Percentiles rank a stretch among this genome's conserved stretches.
Conservation (phyloP, 78 protist genomes). For the Cavenderia fasciculata region DNA sequence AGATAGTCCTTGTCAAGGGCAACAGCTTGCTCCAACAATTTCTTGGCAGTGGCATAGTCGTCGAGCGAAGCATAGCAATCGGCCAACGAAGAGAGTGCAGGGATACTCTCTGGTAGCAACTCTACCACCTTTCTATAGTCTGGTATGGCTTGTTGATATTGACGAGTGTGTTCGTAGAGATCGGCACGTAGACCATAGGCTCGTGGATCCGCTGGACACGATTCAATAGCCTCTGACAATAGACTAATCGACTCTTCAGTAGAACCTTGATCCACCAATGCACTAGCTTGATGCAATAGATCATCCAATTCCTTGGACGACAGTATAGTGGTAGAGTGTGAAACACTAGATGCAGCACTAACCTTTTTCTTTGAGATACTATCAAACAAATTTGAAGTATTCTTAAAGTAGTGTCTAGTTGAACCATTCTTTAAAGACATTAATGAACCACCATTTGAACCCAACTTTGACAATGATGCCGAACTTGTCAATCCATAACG, state of each 20-base stretch:
- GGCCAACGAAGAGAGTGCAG: constrained; percentile 30
- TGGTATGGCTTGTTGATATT: constrained; percentile 22
- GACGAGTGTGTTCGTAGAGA: not conserved
- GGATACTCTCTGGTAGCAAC: constrained; percentile 7
- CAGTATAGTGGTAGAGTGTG: no score
- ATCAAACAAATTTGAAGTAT: not conserved
- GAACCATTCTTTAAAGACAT: not conserved
- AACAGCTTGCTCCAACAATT: constrained; percentile 25
- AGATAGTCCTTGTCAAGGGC: constrained; percentile 15
- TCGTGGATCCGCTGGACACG: not conserved
- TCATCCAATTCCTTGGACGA: not conserved
- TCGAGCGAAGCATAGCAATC: constrained; percentile 6
- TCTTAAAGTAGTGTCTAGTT: not conserved
- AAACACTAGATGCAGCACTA: not conserved
- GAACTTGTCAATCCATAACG: not conserved
- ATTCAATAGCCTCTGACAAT: constrained; percentile 3
- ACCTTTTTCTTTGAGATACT: not conserved
- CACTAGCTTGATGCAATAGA: not conserved
- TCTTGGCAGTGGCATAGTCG: constrained; percentile 14
- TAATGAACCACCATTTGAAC: no score
- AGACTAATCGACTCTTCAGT: not conserved
- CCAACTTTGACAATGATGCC: no score
- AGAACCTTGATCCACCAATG: not conserved
- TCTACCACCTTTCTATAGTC: constrained; percentile 34
- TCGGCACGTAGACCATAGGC: constrained; percentile 47